Evolutionary conservation across 139 green algal species (phyloP).

Genomic region (Pedinophyceae sp.): DNA sequence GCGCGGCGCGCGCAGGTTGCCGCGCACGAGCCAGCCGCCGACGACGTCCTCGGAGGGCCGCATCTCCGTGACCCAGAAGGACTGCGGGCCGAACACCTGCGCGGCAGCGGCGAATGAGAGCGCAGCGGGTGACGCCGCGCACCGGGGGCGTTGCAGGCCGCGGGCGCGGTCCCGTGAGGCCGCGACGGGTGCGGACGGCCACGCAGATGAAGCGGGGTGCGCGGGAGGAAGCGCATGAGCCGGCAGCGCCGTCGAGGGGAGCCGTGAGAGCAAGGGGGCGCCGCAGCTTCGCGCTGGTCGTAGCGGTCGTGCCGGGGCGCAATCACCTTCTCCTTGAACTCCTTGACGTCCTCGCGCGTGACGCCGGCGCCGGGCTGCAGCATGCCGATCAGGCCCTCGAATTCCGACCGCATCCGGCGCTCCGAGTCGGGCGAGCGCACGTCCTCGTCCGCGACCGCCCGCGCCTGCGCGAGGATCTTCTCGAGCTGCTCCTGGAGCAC

Average conservation of each 20-base stretch:
- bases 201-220: too few relatives aligned
- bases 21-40: constrained; percentile 39
- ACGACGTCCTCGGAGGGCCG: constrained; percentile 13
- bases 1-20: constrained; percentile 57
- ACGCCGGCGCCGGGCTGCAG: constrained; percentile 1
- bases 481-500: constrained; percentile 15
- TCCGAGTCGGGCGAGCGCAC: constrained; percentile 2
- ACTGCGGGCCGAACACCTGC: constrained; percentile 50
- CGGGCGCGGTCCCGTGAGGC: too few relatives aligned
- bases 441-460: constrained; percentile 13
- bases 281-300: too few relatives aligned
- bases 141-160: too few relatives aligned
- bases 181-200: too few relatives aligned
- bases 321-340: constrained; percentile 50
- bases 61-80: constrained; percentile 72
- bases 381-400: constrained; percentile 4
- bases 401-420: not conserved
- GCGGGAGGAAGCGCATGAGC: too few relatives aligned
- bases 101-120: too few relatives aligned
- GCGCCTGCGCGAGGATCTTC: constrained; percentile 23
- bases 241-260: too few relatives aligned
- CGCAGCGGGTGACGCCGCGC: too few relatives aligned
- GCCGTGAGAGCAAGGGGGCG: too few relatives aligned
- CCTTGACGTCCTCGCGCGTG: constrained; percentile 26
- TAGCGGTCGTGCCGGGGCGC: too few relatives aligned